Evolutionary conservation across 164 flowering plant genomes (phyloP).

Genomic region (Vitis amurensis): DNA sequence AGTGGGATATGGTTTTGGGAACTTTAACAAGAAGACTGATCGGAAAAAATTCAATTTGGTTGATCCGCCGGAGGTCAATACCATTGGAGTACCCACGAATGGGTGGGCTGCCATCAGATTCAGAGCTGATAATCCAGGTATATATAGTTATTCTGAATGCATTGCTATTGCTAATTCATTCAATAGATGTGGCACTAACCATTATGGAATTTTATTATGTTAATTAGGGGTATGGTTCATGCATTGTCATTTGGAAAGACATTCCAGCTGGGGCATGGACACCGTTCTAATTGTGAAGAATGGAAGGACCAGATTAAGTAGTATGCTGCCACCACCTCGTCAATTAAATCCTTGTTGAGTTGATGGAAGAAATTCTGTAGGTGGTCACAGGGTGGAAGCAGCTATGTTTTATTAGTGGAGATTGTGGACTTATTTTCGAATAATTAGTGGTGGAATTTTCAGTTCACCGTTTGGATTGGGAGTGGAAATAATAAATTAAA

Average conservation of each 20-base stretch:
- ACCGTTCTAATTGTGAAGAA: constrained; percentile 20
- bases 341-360: constrained; percentile 18
- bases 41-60: constrained; percentile 18
- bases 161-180: too few species aligned
- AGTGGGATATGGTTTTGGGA: constrained; percentile 23
- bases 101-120: constrained; percentile 29
- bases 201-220: too few species aligned
- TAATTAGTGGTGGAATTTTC: too few species aligned
- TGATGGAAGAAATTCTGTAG: too few species aligned
- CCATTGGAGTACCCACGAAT: constrained; percentile 19
- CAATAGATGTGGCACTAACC: too few species aligned
- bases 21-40: constrained; percentile 10
- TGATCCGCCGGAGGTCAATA: constrained; percentile 22
- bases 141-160: too few species aligned
- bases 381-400: too few species aligned
- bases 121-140: constrained; percentile 25
- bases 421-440: too few species aligned
- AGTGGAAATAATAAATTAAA: too few species aligned
- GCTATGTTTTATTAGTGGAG: too few species aligned
- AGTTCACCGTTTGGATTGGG: too few species aligned
- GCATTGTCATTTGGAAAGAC: constrained; percentile 30
- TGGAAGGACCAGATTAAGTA: constrained; percentile 10
- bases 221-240: constrained; percentile 24
- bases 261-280: constrained; percentile 25
- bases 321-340: constrained; percentile 16